A percentile compares a stretch with the other conserved stretches of the same genome.
Conservation (phyloP, 352 stramenopile species). For the Thalassiosira livingstoniorum region DNA sequence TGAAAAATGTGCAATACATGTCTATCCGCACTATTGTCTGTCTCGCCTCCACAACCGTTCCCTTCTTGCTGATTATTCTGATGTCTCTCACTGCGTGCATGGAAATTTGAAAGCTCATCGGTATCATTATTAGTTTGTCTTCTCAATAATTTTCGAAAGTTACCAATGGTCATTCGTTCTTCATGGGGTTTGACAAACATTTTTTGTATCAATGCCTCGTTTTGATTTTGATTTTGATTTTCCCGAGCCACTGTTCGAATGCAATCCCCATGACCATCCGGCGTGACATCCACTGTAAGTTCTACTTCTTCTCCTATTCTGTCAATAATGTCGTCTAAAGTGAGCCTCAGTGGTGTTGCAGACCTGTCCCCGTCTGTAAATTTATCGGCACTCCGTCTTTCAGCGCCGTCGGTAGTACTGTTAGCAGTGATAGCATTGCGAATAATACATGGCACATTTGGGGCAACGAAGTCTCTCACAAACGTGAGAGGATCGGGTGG, state of each 20-base stretch:
- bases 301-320: slow-evolving; percentile 41
- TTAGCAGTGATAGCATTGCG: slow-evolving; percentile 64
- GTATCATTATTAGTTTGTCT: not conserved
- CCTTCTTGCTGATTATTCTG: too few relatives aligned
- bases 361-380: not conserved
- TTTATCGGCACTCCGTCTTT: too few relatives aligned
- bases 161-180: slow-evolving; percentile 68
- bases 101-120: too few relatives aligned
- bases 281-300: slow-evolving; percentile 81
- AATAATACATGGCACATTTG: slow-evolving; percentile 78
- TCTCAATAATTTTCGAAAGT: slow-evolving; percentile 69
- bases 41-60: too few relatives aligned
- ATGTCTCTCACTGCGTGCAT: too few relatives aligned
- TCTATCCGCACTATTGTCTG: too few relatives aligned
- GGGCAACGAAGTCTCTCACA: slow-evolving; percentile 70
- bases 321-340: slow-evolving; percentile 75
- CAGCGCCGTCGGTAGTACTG: not conserved
- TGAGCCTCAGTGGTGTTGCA: slow-evolving; percentile 47
- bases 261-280: slow-evolving; percentile 84
- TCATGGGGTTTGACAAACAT: slow-evolving; percentile 83
- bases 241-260: slow-evolving; percentile 59
- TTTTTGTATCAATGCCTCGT: too few relatives aligned
- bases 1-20: too few relatives aligned
- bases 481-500: slow-evolving; percentile 72
- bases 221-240: slow-evolving; percentile 20